Base-by-base conservation (phyloP, 495 filamentous ascomycete species). In the Tuber indicum region DNA sequence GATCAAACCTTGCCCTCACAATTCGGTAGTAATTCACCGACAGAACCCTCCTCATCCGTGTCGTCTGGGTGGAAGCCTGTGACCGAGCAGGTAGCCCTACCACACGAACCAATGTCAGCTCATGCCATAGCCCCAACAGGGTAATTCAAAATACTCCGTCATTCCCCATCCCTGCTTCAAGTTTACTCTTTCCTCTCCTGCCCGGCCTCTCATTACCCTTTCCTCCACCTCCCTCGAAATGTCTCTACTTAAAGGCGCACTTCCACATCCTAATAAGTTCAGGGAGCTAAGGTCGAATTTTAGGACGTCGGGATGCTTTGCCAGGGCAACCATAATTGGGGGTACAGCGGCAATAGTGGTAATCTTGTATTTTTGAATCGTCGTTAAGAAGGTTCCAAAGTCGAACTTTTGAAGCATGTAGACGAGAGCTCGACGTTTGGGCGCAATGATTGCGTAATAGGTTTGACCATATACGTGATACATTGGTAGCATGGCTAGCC, bases 151-250 rank as follows among this genome's bases (percentile, higher is more conserved):
- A 80, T 83, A 89, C 87, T 94, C 92, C 0, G 92, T 94, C 90
- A 94, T 92, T 9, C 93, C 93, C 91, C 92, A 96, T 0, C 92
- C 93, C 81, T 96, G 93, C 73, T 90, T 92, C 12, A 76, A 45
- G 36, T 69, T 46, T 47, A 87, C 85, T 74, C 80, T 88, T 86
- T 93, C 91, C 0, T 91, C 93, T 89, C 93, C 91, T 19, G 92
- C 93, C 89, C 92, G 94, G 0, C 92, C 93, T 82, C 94, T 91
- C 74, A 89, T 91, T 8, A 80, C 58, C 46, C 69, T 77, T 12
- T 70, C 26, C 71, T 87, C 85, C n/a, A 85, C 79, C n/a, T 86
- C 85, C 26, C 73, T 78, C 12, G 78, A 71, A 39, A 75, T 73
- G 47, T 81, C 82, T 70, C 75, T 81, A 36, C 77, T 76, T 74